Percentiles rank a stretch among this genome's conserved stretches.
Conservation (phyloP, 129 eudicot genomes). For the sunflower (Helianthus annuus) region DNA sequence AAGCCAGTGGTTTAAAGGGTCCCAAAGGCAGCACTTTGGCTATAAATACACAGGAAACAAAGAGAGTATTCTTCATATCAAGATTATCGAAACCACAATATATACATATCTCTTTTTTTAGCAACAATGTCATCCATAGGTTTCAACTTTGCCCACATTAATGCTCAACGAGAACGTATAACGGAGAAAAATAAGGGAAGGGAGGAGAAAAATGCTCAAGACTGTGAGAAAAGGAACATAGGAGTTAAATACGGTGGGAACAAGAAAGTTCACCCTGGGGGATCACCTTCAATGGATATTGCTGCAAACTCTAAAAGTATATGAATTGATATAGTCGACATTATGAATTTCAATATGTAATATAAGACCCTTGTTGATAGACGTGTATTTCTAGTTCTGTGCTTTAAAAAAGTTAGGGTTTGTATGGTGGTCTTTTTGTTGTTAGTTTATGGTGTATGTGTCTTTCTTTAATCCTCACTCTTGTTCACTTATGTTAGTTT, state of each 20-base stretch:
- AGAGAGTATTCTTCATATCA: slow-evolving; percentile 17
- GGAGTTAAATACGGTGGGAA: slow-evolving; percentile 26
- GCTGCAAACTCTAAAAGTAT: not conserved
- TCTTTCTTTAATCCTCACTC: not conserved
- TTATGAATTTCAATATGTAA: slow-evolving; percentile 8
- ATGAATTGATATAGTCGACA: not conserved
- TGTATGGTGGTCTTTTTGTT: slow-evolving; percentile 9
- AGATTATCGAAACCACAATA: slow-evolving; percentile 1
- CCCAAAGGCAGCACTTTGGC: slow-evolving; percentile 11
- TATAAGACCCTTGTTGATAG: not conserved
- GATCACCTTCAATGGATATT: slow-evolving; percentile 8
- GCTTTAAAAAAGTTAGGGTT: slow-evolving; percentile 3
- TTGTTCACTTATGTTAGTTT: not conserved
- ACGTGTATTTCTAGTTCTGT: slow-evolving; percentile 5
- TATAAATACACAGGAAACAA: slow-evolving; percentile 24
- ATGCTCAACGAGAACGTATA: slow-evolving; percentile 28
- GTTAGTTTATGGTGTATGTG: not conserved
- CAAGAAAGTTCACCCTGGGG: slow-evolving; percentile 29
- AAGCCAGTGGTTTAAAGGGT: slow-evolving; percentile 9
- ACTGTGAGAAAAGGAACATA: not conserved
- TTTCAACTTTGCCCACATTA: slow-evolving; percentile 31
- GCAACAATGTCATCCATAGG: slow-evolving; percentile 35
- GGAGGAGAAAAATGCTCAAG: slow-evolving; percentile 13
- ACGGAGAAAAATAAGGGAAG: slow-evolving; percentile 28
- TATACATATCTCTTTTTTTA: not conserved